Conservation (phyloP, 192 early-diverging fungal species). For the Gonapodya prolifera region DNA sequence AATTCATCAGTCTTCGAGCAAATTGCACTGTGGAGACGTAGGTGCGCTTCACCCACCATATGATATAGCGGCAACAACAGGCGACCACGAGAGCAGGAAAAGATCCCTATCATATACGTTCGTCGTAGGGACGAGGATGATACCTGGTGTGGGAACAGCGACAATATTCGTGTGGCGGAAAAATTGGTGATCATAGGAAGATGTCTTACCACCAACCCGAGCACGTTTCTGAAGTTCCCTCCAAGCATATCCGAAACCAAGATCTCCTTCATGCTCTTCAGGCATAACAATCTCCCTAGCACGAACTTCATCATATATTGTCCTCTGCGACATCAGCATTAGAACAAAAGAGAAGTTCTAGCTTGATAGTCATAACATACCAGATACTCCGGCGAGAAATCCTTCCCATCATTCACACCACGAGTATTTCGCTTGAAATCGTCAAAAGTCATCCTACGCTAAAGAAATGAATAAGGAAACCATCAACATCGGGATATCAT, state of each 20-base stretch:
- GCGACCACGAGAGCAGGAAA: constrained; percentile 60
- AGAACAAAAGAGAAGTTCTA: too few relatives aligned
- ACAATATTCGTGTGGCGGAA: too few relatives aligned
- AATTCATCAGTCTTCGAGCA: constrained; percentile 16
- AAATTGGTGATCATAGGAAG: too few relatives aligned
- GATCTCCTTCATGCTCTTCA: constrained; percentile 89
- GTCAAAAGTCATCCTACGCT: constrained; percentile 75
- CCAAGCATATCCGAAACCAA: constrained; percentile 93
- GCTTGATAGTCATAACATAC: too few relatives aligned
- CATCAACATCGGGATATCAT: background rate
- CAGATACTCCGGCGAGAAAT: constrained; percentile 70
- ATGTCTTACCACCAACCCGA: background rate
- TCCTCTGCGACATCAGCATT: too few relatives aligned
- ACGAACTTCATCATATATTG: constrained; percentile 75
- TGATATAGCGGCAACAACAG: constrained; percentile 61
- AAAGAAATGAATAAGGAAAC: background rate
- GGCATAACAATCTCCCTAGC: constrained; percentile 90
- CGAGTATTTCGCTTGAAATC: constrained; percentile 82
- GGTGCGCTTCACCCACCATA: constrained; percentile 41
- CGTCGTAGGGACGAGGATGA: constrained; percentile 39
- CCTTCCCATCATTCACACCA: constrained; percentile 70
- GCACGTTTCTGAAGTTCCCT: constrained; percentile 51
- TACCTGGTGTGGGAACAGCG: constrained; percentile 19
- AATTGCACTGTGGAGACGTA: constrained; percentile 16
- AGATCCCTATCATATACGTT: constrained; percentile 65